phyloP scores from a whole-genome alignment of 495 filamentous ascomycete genomes.

The Tuber brumale region DNA sequence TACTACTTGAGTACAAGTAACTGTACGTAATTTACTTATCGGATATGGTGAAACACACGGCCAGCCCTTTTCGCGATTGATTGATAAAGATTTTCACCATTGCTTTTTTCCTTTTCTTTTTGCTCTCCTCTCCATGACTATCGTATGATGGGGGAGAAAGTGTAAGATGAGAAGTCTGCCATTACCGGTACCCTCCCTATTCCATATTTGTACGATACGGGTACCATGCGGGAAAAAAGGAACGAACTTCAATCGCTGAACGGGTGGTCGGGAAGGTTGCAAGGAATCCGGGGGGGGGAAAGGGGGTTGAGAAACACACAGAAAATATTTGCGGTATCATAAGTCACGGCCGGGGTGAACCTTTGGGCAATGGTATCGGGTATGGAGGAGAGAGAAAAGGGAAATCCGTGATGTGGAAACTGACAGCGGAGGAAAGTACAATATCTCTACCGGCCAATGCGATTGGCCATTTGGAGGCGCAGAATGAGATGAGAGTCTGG shows the following conservation, averaged over 20 bases:
- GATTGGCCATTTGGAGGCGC: background rate
- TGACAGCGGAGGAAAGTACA: background rate
- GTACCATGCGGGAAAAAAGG: background rate
- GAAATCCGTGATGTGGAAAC: background rate
- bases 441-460: background rate
- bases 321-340: background rate
- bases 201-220: background rate
- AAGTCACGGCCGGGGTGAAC: background rate
- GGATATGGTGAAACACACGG: background rate
- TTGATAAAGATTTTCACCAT: background rate
- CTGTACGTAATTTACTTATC: slow-evolving; percentile 5
- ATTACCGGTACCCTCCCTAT: background rate
- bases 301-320: background rate
- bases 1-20: background rate
- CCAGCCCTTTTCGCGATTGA: background rate
- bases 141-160: background rate
- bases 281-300: background rate
- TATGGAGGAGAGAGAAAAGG: background rate
- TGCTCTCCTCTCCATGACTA: background rate
- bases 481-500: background rate
- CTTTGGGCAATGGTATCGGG: background rate
- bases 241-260: background rate
- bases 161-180: background rate
- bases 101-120: background rate
- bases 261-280: background rate